Conservation (phyloP, 176 grass and related monocot species). For the Eleusine indica region DNA sequence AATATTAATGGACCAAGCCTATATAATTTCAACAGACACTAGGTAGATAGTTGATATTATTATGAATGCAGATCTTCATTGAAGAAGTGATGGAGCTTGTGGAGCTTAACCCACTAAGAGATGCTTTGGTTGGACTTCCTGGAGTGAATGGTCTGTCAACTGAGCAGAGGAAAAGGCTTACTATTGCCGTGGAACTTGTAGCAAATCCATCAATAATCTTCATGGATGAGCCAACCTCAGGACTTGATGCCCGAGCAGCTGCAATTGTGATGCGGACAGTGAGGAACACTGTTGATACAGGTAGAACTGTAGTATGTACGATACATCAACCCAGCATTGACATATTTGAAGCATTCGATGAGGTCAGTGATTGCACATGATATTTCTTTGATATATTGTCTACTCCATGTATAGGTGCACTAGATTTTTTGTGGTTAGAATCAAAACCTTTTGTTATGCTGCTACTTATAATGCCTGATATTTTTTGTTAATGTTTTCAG, state of each 20-base stretch:
- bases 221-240: slow-evolving; percentile 92
- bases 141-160: slow-evolving; percentile 86
- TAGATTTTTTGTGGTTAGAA: neutral
- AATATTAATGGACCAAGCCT: no score
- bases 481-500: slow-evolving; percentile 42
- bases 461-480: neutral
- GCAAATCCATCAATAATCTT: slow-evolving; percentile 90
- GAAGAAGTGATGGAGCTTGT: slow-evolving; percentile 94
- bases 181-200: slow-evolving; percentile 88
- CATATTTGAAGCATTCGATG: slow-evolving; percentile 98
- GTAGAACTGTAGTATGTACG: slow-evolving; percentile 90
- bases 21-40: neutral
- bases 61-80: slow-evolving; percentile 65
- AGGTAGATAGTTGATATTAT: slow-evolving; percentile 23
- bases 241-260: slow-evolving; percentile 88
- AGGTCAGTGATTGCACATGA: slow-evolving; percentile 41
- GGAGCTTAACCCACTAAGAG: slow-evolving; percentile 67
- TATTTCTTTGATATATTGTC: no score
- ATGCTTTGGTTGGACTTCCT: slow-evolving; percentile 74
- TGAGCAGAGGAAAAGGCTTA: slow-evolving; percentile 87
- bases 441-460: neutral
- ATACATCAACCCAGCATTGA: slow-evolving; percentile 98
- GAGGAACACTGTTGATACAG: slow-evolving; percentile 85
- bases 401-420: no score
- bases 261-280: slow-evolving; percentile 93